Base-by-base conservation (phyloP, 2,329 filamentous ascomycete genomes). In the Paecilomyces fulvus region DNA sequence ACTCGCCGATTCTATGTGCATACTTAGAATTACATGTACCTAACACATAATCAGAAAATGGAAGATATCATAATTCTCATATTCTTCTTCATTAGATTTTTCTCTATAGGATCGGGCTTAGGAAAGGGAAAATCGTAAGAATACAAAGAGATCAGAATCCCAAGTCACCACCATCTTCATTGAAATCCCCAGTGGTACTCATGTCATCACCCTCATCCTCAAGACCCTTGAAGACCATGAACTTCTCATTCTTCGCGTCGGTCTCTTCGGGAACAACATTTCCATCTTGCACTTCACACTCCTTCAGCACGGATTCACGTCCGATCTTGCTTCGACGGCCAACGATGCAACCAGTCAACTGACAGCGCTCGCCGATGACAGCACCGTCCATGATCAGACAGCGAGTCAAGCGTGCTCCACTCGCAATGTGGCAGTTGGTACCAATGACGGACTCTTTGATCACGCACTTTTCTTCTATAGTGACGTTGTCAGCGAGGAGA, bases 381-480 rank as follows among this genome's bases (percentile, higher is more conserved):
- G 89, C 92, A 3, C 90, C 90, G 59, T 97, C 92, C 90, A 97
- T 96, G 20, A 97, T 76, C 51, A 97, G 74, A 72, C 92, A 97
- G 61, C 92, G 83, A n/a, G 85, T 86, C 49, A 99, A 75, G 62
- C 92, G 89, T 30, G 88, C 90, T n/a, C 91, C 90, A 63, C 87
- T 85, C 60, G 86, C 85, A 61, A 99, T 92, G 65, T 89, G 87
- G 70, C 90, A 95, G 64, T 90, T 90, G 3, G 89, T 84, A 2
- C 94, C 94, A 46, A 99, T 84, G 30, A 96, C 90, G 37, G 81
- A 88, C 72, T 96, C 90, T 72, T 96, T 96, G 75, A 99, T 88
- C n/a, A 91, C 88, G 23, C 85, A 87, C 70, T 92, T 92, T 65
- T 92, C 89, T 67, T 92, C 89, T 0, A 97, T 85, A 1, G 86